phyloP scores from a whole-genome alignment of 306 rosid genomes.

The Prunus mume region DNA sequence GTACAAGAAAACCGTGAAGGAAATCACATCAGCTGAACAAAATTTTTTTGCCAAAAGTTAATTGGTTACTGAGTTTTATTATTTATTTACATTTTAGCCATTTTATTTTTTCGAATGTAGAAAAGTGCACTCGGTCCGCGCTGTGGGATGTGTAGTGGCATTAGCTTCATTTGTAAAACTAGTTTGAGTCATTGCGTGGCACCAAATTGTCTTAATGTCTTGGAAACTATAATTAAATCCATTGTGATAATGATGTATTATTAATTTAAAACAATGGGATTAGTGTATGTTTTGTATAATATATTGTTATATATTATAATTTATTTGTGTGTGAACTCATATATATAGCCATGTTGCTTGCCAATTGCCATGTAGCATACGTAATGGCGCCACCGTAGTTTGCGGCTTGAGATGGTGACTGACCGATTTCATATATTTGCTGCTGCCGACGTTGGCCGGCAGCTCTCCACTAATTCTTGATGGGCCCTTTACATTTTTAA shows the following conservation, averaged over 20 bases:
- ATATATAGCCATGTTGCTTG: conserved; percentile 6
- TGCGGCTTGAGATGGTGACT: conserved; percentile 33
- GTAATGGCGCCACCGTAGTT: conserved; percentile 42
- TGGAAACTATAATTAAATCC: conserved; percentile 8
- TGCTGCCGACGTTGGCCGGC: conserved; percentile 41
- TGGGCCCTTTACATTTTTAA: conserved; percentile 13
- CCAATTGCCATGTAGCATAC: conserved; percentile 10
- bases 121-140: conserved; percentile 43
- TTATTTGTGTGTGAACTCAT: conserved; percentile 23
- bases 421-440: not conserved
- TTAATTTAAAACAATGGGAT: not conserved
- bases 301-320: not conserved
- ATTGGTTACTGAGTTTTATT: conserved; percentile 20
- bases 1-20: not conserved
- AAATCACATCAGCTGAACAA: not conserved
- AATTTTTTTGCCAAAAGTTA: conserved; percentile 11
- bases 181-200: conserved; percentile 14
- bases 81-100: not conserved
- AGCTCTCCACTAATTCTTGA: conserved; percentile 22
- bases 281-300: not conserved
- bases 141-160: conserved; percentile 25
- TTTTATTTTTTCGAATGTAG: conserved; percentile 15
- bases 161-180: conserved; percentile 26
- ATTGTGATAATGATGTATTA: conserved; percentile 9
- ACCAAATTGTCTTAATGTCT: conserved; percentile 21